Evolutionary conservation across 768 basidiomycete genomes (phyloP).

Genomic region (Lyophyllum atratum): DNA sequence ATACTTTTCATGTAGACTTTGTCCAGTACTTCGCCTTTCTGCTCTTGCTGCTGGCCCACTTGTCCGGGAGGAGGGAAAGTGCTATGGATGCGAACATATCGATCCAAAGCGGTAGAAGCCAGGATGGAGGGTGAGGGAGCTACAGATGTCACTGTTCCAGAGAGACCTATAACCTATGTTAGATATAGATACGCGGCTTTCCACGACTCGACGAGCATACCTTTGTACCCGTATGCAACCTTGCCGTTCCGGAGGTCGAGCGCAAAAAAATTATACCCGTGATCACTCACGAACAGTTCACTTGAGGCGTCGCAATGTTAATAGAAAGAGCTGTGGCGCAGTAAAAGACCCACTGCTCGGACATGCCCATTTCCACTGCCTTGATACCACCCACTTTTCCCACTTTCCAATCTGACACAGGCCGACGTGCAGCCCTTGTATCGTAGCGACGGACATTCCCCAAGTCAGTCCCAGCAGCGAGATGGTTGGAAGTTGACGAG

Average conservation of each 20-base stretch:
- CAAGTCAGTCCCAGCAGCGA: constrained; percentile 72
- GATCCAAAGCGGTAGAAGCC: constrained; percentile 67
- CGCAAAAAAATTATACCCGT: constrained; percentile 61
- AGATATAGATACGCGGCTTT: background rate
- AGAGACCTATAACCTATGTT: constrained; percentile 49
- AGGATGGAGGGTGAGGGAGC: constrained; percentile 55
- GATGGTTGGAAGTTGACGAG: constrained; percentile 40
- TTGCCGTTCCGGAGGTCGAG: constrained; percentile 72
- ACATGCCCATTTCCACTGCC: constrained; percentile 54
- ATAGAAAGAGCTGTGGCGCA: background rate
- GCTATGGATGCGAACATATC: constrained; percentile 71
- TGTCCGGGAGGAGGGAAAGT: constrained; percentile 51
- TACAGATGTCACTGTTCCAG: constrained; percentile 69
- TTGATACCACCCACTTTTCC: constrained; percentile 64
- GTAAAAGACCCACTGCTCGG: constrained; percentile 57
- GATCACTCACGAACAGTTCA: constrained; percentile 71
- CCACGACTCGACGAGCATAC: constrained; percentile 29
- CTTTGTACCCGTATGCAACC: constrained; percentile 67
- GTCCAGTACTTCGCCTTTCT: constrained; percentile 61
- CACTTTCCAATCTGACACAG: constrained; percentile 68
- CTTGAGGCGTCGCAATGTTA: constrained; percentile 34
- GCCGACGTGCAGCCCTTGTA: constrained; percentile 65
- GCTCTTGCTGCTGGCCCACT: constrained; percentile 51
- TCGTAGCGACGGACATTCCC: constrained; percentile 82
- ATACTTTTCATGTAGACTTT: constrained; percentile 63